Base-by-base conservation (phyloP, 306 rosid species). In the Malus sieversii region DNA sequence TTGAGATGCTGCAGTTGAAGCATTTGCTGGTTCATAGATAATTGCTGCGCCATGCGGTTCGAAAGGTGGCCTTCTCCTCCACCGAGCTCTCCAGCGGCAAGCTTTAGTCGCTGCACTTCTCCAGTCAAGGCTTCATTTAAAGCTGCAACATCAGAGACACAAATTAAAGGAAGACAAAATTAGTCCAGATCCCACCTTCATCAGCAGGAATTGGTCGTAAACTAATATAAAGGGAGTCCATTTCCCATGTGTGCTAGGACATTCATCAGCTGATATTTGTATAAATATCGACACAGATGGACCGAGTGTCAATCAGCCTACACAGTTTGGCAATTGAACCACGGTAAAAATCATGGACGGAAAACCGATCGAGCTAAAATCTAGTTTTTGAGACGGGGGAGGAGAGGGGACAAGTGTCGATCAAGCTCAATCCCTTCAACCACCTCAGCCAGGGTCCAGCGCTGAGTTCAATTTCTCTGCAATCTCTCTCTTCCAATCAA, bases 41-140 rank as follows among this genome's bases (percentile, higher is more conserved):
- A 88, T 72, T 88, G 93, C 67, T 81, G 91, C 61, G 84, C 87
- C 86, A 90, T 79, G 78, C 81, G 78, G 69, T 79, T 82, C 0
- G 89, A 85, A 58, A 84, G 85, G 60, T 72, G 77, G 11, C 88
- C 75, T 78, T 84, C 97, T 25, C 94, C 97, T 25, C 94, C 94
- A 2, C 92, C 83, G 5, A 77, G 73, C 32, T 91, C 91, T 38
- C 84, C 86, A 4, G 91, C 87, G 4, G 85, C 30, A 27, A 83
- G 79, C 82, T 90, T 89, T 64, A 89, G 77, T 4, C 88, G 94
- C 83, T 87, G 90, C 68, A 89, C 92, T 77, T 91, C 97, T 13
- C 89, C 87, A n/a, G 77, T 77, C 87, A 92, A 79, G 27, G 97
- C 87, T 76, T 90, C 97, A 18, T 90, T 92, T 77, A 92, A 68